Base-by-base conservation (phyloP, 495 filamentous ascomycete species). In the Penicillium paxilli region DNA sequence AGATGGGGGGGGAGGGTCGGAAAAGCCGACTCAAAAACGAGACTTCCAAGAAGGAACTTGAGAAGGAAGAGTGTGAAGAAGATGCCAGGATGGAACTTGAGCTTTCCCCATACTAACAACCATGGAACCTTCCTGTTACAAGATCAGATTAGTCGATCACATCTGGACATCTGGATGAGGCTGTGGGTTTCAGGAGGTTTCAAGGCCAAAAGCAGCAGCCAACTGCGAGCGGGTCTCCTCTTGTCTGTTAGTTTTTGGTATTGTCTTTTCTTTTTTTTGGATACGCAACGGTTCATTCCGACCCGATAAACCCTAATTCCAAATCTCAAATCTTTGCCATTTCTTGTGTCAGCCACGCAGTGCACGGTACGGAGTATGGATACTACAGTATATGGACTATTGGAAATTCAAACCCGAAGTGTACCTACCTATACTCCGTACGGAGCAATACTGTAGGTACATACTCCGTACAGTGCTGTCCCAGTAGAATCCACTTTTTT, bases 21-120 rank as follows among this genome's bases (percentile, higher is more conserved):
- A n/a, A n/a, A n/a, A n/a, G n/a, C n/a, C n/a, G 40, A 23, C 40
- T 21, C 40, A 42, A 42, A 42, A 42, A 42, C 40, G 40, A 42
- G 19, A 10, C 40, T 2, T n/a, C n/a, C 19, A 23, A 42, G 19
- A 38, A 23, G 8, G 17, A 14, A 3, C 12, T 10, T 1, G n/a
- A 42, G 40, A 23, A 23, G 20, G 20, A 23, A 42, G 40, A 42
- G 8, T n/a, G n/a, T 5, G 35, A 20, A 10, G 19, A 21, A 12
- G 40, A 8, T 42, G 19, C 14, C 21, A 42, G 40, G 23, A 21
- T 12, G n/a, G 19, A 5, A 19, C 9, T 10, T 5, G 23, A 42
- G 40, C 40, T 23, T 22, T 42, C 40, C 7, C 40, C 40, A 42
- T 42, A 2, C 14, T 22, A n/a, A n/a, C 17, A 42, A 42, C 20